Base-by-base conservation (phyloP, 371 early-diverging fungal genomes). In the Mortierella polycephala region DNA sequence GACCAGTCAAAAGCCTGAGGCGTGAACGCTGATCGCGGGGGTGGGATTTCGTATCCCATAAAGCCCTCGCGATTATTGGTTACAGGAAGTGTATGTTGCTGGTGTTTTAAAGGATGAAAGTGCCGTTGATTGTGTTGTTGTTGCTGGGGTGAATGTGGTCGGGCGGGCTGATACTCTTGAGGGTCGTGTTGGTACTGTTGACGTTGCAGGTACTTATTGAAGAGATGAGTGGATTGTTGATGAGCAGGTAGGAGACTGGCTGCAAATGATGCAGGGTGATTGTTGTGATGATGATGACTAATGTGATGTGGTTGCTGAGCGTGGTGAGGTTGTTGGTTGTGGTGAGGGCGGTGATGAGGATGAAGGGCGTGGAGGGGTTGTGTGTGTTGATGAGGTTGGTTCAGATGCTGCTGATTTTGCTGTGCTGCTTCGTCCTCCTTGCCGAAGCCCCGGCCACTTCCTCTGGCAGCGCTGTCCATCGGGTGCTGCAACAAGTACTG, bases 1-100 rank as follows among this genome's bases (percentile, higher is more conserved):
- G 65, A 20, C 69, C 69, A 69, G 40, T 75, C 75, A 13, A 69
- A 20, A 7, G 62, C 66, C 8, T 62, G 54, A 7, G 75, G 75
- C 6, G 69, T 40, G 59, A 75, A 75, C 9, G 66, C 65, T 10
- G 69, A 69, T 39, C 62, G 21, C 13, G 70, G 66, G 6, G 40
- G 61, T 6, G 74, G 67, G 23, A 65, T 54, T 39, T 65, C 61
- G 49, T 59, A 60, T 14, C 51, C 45, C 54, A 57, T 20, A 50
- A 60, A 50, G 45, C 65, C 54, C 42, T 63, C 64, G 12, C 55
- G 50, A 12, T 23, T 30, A 52, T 51, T 64, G 5, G 62, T 16
- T 0, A 37, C 60, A n/a, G 60, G 50, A 12, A 41, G 61, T 6
- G 42, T 21, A 7, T 70, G 70, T 18, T 64, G 56, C 11, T 64